These are phyloP conservation scores for Podospora anserina DNA, from an alignment of 495 filamentous ascomycete genomes.

Conservation along the genomic window DNA sequence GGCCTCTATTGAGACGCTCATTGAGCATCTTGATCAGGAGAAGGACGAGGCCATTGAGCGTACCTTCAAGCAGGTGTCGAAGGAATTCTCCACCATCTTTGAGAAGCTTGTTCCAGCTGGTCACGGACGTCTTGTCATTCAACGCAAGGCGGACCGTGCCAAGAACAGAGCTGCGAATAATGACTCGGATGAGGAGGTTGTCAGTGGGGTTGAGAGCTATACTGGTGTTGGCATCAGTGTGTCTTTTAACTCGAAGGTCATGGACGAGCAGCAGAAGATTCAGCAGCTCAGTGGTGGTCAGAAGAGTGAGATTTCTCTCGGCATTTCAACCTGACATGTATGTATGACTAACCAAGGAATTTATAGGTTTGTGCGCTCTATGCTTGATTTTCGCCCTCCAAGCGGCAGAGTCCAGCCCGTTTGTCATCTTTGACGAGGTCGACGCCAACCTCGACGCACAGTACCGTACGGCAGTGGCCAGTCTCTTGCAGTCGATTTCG, in stretches of 20 bases:
- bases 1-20: slow-evolving; percentile 82
- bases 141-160: slow-evolving; percentile 76
- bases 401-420: slow-evolving; percentile 92
- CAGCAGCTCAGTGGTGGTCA: slow-evolving; percentile 96
- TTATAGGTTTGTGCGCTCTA: slow-evolving; percentile 83
- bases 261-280: slow-evolving; percentile 95
- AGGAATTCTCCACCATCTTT: slow-evolving; percentile 88
- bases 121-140: slow-evolving; percentile 86
- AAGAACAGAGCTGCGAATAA: slow-evolving; percentile 57
- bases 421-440: slow-evolving; percentile 99
- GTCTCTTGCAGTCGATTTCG: slow-evolving; percentile 78
- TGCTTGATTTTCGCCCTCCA: slow-evolving; percentile 99
- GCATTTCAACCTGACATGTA: background rate
- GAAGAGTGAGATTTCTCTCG: slow-evolving; percentile 67
- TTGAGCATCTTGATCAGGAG: slow-evolving; percentile 84
- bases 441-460: slow-evolving; percentile 98
- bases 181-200: slow-evolving; percentile 64
- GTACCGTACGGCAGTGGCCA: slow-evolving; percentile 90
- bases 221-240: slow-evolving; percentile 97
- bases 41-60: slow-evolving; percentile 97
- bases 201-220: slow-evolving; percentile 87
- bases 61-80: slow-evolving; percentile 95
- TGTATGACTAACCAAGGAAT: background rate
- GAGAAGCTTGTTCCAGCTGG: slow-evolving; percentile 93
- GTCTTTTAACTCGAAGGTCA: slow-evolving; percentile 93